A percentile compares a stretch with the other conserved stretches of the same genome.
These are phyloP conservation scores for Emericellopsis atlantica DNA, from an alignment of 2,329 filamentous ascomycete species.

Conservation along the genomic window DNA sequence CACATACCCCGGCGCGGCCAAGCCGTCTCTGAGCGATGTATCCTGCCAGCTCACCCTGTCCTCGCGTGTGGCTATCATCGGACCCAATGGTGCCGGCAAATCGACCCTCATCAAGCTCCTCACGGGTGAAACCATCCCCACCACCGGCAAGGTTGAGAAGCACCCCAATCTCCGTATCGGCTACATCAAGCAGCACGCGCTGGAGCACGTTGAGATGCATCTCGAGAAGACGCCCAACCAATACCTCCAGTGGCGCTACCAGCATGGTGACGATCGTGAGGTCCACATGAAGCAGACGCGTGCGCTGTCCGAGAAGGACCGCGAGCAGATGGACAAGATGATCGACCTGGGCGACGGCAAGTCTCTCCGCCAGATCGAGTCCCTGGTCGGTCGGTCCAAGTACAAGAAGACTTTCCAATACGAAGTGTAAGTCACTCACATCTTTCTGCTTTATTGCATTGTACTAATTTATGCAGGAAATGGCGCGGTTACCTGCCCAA, in stretches of 20 bases:
- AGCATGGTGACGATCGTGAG: constrained; percentile 92
- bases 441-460: not conserved
- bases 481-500: constrained; percentile 85
- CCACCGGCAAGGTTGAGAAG: constrained; percentile 82
- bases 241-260: constrained; percentile 97
- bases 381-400: constrained; percentile 91
- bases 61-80: constrained; percentile 90
- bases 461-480: constrained; percentile 42
- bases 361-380: constrained; percentile 65
- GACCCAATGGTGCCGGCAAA: constrained; percentile 95
- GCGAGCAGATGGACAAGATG: constrained; percentile 80
- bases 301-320: constrained; percentile 72
- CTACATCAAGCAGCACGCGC: constrained; percentile 98
- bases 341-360: constrained; percentile 78
- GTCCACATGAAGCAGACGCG: constrained; percentile 97
- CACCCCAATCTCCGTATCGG: constrained; percentile 97
- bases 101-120: constrained; percentile 96
- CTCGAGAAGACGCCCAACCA: constrained; percentile 98
- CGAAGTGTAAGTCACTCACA: constrained; percentile 55
- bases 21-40: constrained; percentile 78
- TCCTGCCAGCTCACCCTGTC: constrained; percentile 82
- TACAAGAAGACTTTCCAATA: constrained; percentile 99
- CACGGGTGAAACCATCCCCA: constrained; percentile 82
- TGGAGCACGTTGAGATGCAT: constrained; percentile 99
- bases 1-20: constrained; percentile 81